Conservation (phyloP, 108 stramenopile genomes). For the Ochromonas danica region DNA sequence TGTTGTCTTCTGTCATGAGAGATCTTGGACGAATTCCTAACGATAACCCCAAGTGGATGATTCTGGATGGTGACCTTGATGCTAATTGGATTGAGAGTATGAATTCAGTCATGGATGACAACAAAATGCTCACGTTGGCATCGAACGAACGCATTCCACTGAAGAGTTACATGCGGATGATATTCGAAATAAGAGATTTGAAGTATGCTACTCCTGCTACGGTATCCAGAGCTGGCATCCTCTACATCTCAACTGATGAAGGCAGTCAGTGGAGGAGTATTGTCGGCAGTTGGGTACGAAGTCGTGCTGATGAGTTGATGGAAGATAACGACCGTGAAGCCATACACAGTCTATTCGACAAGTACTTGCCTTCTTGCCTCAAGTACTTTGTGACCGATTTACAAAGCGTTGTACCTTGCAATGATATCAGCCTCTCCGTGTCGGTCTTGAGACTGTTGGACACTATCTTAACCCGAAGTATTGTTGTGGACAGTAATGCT, state of each 20-base stretch:
- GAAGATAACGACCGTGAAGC: constrained; percentile 36
- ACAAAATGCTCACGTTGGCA: constrained; percentile 64
- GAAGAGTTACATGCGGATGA: constrained; percentile 60
- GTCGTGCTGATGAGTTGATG: background rate
- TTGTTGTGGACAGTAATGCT: background rate
- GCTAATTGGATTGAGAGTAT: constrained; percentile 68
- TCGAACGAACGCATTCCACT: constrained; percentile 64
- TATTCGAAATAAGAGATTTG: constrained; percentile 61
- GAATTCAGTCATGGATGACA: constrained; percentile 72
- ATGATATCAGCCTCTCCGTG: constrained; percentile 30
- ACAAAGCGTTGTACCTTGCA: constrained; percentile 22
- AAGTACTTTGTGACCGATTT: constrained; percentile 36
- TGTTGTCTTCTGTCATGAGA: constrained; percentile 57
- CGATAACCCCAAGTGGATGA: constrained; percentile 58
- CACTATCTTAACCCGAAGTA: constrained; percentile 29
- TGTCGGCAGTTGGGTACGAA: constrained; percentile 50
- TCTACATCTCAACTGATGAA: constrained; percentile 55
- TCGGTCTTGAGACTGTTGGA: constrained; percentile 24
- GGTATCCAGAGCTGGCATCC: constrained; percentile 62
- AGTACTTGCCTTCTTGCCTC: constrained; percentile 38
- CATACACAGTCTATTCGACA: constrained; percentile 25
- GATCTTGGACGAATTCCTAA: constrained; percentile 46
- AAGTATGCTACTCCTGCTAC: constrained; percentile 39
- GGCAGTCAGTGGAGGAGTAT: constrained; percentile 51
- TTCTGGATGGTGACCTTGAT: constrained; percentile 64